Evolutionary conservation across 768 basidiomycete genomes (phyloP).

Genomic region (Boletus rufocinnamomeus): DNA sequence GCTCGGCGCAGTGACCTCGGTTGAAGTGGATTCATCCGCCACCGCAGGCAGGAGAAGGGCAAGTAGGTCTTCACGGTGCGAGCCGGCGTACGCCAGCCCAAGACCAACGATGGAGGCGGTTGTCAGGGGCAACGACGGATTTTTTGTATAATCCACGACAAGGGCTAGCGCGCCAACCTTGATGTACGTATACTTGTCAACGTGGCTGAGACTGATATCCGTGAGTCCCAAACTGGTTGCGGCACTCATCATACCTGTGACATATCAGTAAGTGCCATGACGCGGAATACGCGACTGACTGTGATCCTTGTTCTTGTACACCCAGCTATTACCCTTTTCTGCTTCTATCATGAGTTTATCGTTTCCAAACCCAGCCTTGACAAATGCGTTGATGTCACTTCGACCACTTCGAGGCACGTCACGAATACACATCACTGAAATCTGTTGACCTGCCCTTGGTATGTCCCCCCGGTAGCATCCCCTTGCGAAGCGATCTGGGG

Average conservation of each 20-base stretch:
- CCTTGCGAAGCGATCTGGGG: no score
- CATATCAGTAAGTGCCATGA: slow-evolving; percentile 4
- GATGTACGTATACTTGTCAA: slow-evolving; percentile 99
- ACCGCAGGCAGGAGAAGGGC: slow-evolving; percentile 77
- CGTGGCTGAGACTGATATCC: slow-evolving; percentile 88
- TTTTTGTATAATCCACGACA: slow-evolving; percentile 86
- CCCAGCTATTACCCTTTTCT: slow-evolving; percentile 96
- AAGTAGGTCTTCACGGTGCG: slow-evolving; percentile 84
- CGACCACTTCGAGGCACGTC: no score
- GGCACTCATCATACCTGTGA: slow-evolving; percentile 90
- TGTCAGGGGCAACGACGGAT: slow-evolving; percentile 80
- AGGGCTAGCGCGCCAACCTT: slow-evolving; percentile 95
- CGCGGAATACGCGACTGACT: slow-evolving; percentile 47
- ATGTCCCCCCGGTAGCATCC: no score
- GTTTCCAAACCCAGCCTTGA: slow-evolving; percentile 98
- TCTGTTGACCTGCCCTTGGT: no score
- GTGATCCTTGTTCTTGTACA: slow-evolving; percentile 99
- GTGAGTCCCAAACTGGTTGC: slow-evolving; percentile 95
- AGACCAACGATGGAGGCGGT: slow-evolving; percentile 90
- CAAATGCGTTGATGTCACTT: slow-evolving; percentile 99
- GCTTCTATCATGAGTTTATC: slow-evolving; percentile 98
- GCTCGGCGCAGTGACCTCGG: slow-evolving; percentile 87
- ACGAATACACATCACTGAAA: no score
- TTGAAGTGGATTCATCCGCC: slow-evolving; percentile 77
- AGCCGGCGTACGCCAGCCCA: slow-evolving; percentile 91